A percentile compares a stretch with the other conserved stretches of the same genome.
Conservation (phyloP, 2,329 filamentous ascomycete species). For the Emmonsiellopsis sp. region DNA sequence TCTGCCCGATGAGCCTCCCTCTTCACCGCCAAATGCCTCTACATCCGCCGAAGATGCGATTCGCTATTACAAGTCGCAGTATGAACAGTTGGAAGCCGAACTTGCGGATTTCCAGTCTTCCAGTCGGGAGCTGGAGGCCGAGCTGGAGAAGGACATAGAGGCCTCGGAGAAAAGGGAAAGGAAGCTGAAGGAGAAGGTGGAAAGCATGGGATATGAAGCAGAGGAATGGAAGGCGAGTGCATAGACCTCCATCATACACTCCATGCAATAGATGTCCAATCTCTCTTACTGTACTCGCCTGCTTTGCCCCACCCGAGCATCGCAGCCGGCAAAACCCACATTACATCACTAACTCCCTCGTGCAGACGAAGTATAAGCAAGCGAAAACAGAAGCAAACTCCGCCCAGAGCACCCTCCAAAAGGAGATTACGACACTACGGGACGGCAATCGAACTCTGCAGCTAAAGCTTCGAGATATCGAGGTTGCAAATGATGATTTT, state of each 20-base stretch:
- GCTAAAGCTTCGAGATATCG: conserved; percentile 80
- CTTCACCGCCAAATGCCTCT: conserved; percentile 28
- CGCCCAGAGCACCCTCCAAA: conserved; percentile 79
- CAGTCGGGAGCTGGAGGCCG: conserved; percentile 85
- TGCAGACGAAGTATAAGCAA: conserved; percentile 87
- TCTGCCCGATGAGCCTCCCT: conserved; percentile 7
- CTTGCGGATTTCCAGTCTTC: conserved; percentile 89
- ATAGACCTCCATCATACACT: not conserved
- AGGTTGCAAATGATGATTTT: conserved; percentile 97
- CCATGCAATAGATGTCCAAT: no score
- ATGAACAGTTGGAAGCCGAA: conserved; percentile 84
- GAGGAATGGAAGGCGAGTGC: conserved; percentile 90
- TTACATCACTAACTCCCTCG: not conserved
- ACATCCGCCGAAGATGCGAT: conserved; percentile 60
- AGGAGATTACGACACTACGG: conserved; percentile 86
- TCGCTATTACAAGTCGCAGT: conserved; percentile 91
- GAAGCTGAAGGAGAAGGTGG: conserved; percentile 74
- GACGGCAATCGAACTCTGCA: conserved; percentile 75
- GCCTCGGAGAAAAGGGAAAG: conserved; percentile 89
- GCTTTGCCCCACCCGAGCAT: not conserved
- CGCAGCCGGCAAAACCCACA: not conserved
- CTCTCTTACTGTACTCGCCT: no score
- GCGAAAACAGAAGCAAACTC: conserved; percentile 78
- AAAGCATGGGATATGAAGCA: conserved; percentile 75
- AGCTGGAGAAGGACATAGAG: conserved; percentile 93